These are phyloP conservation scores for Hortiboletus campestris DNA, from an alignment of 768 basidiomycete genomes.

Conservation along the genomic window DNA sequence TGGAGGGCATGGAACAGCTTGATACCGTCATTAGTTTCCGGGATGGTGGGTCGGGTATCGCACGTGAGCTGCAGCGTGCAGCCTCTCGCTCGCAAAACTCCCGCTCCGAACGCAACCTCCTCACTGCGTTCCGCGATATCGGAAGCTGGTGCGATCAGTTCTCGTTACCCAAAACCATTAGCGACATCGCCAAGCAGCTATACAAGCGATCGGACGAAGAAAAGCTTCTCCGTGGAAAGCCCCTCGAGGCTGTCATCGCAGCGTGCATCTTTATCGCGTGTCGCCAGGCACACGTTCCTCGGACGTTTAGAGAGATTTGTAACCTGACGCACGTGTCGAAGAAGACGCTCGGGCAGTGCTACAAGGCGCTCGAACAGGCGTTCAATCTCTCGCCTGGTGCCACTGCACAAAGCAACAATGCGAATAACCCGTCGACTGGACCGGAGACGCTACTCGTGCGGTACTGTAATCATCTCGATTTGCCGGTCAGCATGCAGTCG, in stretches of 20 bases:
- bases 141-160: slow-evolving; percentile 94
- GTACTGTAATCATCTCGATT: slow-evolving; percentile 89
- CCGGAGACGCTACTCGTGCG: slow-evolving; percentile 89
- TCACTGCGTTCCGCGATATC: slow-evolving; percentile 88
- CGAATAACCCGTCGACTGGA: slow-evolving; percentile 50
- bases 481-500: slow-evolving; percentile 78
- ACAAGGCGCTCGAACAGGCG: slow-evolving; percentile 83
- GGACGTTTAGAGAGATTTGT: slow-evolving; percentile 95
- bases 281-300: slow-evolving; percentile 90
- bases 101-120: slow-evolving; percentile 81
- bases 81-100: slow-evolving; percentile 77
- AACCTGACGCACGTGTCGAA: slow-evolving; percentile 92
- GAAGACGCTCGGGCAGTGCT: slow-evolving; percentile 92
- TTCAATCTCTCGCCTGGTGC: slow-evolving; percentile 87
- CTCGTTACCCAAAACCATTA: slow-evolving; percentile 88
- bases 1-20: slow-evolving; percentile 94
- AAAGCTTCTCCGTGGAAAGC: slow-evolving; percentile 87
- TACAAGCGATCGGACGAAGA: slow-evolving; percentile 98
- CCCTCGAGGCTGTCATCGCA: slow-evolving; percentile 89
- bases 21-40: slow-evolving; percentile 94
- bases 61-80: slow-evolving; percentile 90
- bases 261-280: slow-evolving; percentile 99
- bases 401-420: slow-evolving; percentile 46
- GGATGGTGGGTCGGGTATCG: slow-evolving; percentile 91
- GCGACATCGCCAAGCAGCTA: slow-evolving; percentile 94